phyloP scores from a whole-genome alignment of 1,284 basidiomycete genomes.

The Puccinia horiana region DNA sequence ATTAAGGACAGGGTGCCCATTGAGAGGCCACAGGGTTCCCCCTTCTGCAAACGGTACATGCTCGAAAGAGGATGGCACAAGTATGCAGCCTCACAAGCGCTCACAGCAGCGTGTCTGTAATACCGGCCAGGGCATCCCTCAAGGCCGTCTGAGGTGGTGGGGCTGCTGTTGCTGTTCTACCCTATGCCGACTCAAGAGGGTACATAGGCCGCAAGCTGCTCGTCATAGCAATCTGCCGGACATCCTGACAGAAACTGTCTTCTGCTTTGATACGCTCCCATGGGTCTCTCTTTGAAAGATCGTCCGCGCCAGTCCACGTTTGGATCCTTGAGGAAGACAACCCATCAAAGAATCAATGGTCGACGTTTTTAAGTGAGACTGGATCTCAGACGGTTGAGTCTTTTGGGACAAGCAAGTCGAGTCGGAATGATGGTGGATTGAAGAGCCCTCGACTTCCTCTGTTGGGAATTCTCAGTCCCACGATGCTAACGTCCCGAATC shows the following conservation, averaged over 20 bases:
- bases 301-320: neutral
- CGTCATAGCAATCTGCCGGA: neutral
- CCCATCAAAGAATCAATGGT: neutral
- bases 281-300: neutral
- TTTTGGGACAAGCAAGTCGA: no score
- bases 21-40: neutral
- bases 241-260: neutral
- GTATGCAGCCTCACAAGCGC: neutral
- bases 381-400: no score
- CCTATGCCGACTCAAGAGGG: neutral
- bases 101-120: neutral
- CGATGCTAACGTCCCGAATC: no score
- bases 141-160: neutral
- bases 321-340: neutral
- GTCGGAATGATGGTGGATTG: neutral
- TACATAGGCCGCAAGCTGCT: neutral
- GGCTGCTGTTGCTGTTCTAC: conserved; percentile 5
- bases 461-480: no score
- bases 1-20: neutral
- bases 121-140: neutral
- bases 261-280: neutral
- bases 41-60: neutral
- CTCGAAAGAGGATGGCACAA: neutral
- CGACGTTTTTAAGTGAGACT: neutral
- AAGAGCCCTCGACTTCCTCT: no score